Evolutionary conservation across 148 eudicot genomes (phyloP), one percentile per base, ranked within the genome.

Genomic region (Silene uniflora): DNA sequence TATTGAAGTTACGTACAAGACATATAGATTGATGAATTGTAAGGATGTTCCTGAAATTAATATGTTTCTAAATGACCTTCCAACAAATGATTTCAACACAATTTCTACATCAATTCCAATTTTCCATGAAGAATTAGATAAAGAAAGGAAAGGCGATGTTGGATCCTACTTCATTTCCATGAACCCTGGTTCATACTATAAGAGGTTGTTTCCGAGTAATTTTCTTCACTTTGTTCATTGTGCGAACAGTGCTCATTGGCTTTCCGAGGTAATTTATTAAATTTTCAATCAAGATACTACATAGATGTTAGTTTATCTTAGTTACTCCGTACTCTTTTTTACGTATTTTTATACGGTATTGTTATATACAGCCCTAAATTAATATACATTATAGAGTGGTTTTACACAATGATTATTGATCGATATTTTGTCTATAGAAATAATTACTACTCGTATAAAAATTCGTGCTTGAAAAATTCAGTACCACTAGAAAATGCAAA

Each of bases 131-230:
- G 21, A 54, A 4, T 7, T 54, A 29, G 11, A 25, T 1, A 17
- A 54, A 24, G 16, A 56, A 18, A 17, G 75, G 23, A 25, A 29
- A 29, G 46, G 75, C 10, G 75, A 61, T 10, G 64, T 65, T 29
- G 84, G 72, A 1, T 63, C 29, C 0, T 89, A 83, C 65, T 85
- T 83, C 55, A 62, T 89, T 11, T 16, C 58, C 8, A 88, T 71
- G 7, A 81, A 75, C 3, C 86, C 89, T 5, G 88, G 88, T 4
- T 85, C 89, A 5, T 89, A 85, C 66, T 81, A 89, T 56, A 75
- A 77, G 12, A 83, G 88, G 62, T 76, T 88, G 24, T 88, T 86
- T 47, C 84, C 92, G 0, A 9, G 67, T 11, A 65, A 82, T 13
- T 81, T 69, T 66, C 58, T 84, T 24, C 83, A 88, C 73, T 83